Conservation (phyloP, 1,284 basidiomycete genomes). For the Tausonia pullulans region DNA sequence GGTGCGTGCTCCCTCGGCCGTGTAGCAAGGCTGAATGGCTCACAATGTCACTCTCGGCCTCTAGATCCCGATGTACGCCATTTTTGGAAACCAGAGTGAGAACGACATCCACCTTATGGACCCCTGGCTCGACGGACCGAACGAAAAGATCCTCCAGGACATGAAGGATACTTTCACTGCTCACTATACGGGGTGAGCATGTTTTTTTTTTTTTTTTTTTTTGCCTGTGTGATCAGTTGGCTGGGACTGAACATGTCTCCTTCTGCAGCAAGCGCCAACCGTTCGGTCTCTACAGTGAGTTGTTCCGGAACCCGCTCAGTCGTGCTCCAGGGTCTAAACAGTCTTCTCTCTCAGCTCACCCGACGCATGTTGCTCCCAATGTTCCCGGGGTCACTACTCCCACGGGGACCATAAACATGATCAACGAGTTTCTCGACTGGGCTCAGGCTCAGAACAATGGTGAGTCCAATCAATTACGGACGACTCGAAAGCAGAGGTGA, state of each 20-base stretch:
- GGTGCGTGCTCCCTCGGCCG: neutral
- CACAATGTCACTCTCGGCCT: neutral
- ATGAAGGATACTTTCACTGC: constrained; percentile 57
- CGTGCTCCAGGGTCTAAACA: no score
- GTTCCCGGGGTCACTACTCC: constrained; percentile 46
- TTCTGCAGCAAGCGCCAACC: constrained; percentile 59
- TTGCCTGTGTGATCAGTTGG: neutral
- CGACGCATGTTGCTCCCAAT: constrained; percentile 47
- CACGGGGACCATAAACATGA: constrained; percentile 45
- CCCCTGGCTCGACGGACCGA: constrained; percentile 50
- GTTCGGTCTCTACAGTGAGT: constrained; percentile 45
- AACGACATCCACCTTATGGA: constrained; percentile 63
- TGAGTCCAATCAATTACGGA: constrained; percentile 22
- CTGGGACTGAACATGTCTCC: constrained; percentile 5
- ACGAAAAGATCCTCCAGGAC: neutral
- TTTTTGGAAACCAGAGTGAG: constrained; percentile 52
- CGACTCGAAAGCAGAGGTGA: neutral
- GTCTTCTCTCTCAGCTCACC: constrained; percentile 50
- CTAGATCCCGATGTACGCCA: constrained; percentile 66
- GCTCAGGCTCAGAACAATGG: constrained; percentile 59
- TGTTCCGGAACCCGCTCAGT: no score
- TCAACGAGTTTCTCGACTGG: constrained; percentile 72
- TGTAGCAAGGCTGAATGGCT: neutral
- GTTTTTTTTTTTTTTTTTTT: neutral
- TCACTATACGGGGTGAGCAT: constrained; percentile 38